These are phyloP conservation scores for Luffa acutangula DNA, from an alignment of 306 rosid species.

Conservation along the genomic window DNA sequence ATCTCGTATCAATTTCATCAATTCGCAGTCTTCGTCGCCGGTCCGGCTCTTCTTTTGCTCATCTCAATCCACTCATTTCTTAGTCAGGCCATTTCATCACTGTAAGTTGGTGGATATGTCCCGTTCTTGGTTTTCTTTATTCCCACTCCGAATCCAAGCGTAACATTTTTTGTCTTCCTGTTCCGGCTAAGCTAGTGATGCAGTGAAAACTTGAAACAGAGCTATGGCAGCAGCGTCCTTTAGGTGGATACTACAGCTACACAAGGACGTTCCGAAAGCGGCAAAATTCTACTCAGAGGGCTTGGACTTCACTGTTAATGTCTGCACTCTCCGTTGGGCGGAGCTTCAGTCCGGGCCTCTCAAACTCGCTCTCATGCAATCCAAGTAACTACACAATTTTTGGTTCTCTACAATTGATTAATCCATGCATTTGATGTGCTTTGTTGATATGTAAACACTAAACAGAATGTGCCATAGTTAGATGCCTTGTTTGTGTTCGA, in stretches of 20 bases:
- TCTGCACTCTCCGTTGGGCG: slow-evolving; percentile 76
- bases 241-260: slow-evolving; percentile 67
- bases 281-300: slow-evolving; percentile 74
- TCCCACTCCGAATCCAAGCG: background rate
- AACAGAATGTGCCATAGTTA: background rate
- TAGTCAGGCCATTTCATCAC: background rate
- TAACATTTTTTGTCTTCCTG: background rate
- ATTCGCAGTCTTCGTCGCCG: background rate
- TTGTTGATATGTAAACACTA: background rate
- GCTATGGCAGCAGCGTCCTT: slow-evolving; percentile 57
- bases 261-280: slow-evolving; percentile 76
- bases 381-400: slow-evolving; percentile 17
- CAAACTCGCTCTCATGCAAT: slow-evolving; percentile 74
- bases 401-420: background rate
- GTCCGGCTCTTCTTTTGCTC: background rate
- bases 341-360: slow-evolving; percentile 86
- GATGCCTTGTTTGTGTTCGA: slow-evolving; percentile 23
- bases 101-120: background rate
- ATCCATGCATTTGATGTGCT: slow-evolving; percentile 13
- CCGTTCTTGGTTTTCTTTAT: background rate
- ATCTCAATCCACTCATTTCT: background rate
- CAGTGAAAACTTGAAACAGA: background rate
- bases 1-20: background rate
- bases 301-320: slow-evolving; percentile 58
- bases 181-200: background rate